Evolutionary conservation across 2,329 filamentous ascomycete species (phyloP), one percentile per base, ranked within the genome.

Genomic region (Chaetomium sp.): DNA sequence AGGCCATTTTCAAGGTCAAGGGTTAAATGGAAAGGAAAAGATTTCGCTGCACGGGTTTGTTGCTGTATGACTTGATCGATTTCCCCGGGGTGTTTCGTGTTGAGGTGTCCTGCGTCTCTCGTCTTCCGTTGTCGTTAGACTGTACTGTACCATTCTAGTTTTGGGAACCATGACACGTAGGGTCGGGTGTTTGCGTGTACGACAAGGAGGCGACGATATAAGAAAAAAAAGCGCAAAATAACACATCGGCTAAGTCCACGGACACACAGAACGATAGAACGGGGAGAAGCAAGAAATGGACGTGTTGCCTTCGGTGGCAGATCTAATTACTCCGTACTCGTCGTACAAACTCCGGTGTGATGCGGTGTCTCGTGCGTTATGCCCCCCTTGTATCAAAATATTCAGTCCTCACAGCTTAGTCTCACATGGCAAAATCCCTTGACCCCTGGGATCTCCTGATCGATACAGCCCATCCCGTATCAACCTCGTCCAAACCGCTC

Each of bases 1-100:
- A 92, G 79, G 80, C 87, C 69, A 92, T 94, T 74, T 90, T 84
- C 79, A 88, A 89, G 76, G 82, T 94, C 70, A 91, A 87, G 73
- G 86, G 86, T 69, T 84, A 79, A 27, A 58, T 27, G 3, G 10
- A 27, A 9, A 19, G 11, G 42, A 10, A 7, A 46, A 40, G 33
- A 53, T 7, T 54, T 54, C 42, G 40, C 48, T 49, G 52, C 32
- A 27, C 42, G 51, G 48, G 55, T 48, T 52, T 54, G 14, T 32
- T 34, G 14, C 19, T 55, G 37, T 52, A 33, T 53, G 49, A 35
- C 52, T 53, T 33, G 49, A 49, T 58, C 41, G 32, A 9, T 47
- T 42, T 43, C 56, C 37, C 40, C 40, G 40, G 40, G 3, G 19
- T 27, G 19, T 12, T 44, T 34, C 10, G 6, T 46, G 34, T 37